phyloP scores from a whole-genome alignment of 1,284 basidiomycete genomes.

The Puccinia novopanici region DNA sequence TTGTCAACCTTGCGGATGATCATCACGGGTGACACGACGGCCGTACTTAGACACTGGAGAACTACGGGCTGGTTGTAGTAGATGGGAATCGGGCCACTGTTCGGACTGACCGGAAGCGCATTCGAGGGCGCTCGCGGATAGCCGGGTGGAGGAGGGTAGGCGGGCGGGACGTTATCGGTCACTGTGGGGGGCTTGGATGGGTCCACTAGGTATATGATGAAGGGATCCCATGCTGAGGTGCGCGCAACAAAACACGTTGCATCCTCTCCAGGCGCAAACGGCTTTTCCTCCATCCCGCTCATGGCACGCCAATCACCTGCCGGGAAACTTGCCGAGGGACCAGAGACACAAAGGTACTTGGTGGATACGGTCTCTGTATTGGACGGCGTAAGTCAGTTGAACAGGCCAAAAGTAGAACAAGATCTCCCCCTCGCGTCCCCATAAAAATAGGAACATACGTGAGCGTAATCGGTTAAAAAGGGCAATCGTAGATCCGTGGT shows the following conservation, averaged over 20 bases:
- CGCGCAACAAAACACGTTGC: slow-evolving; percentile 61
- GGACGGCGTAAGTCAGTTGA: neutral
- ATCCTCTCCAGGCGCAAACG: slow-evolving; percentile 52
- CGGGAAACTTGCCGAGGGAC: slow-evolving; percentile 82
- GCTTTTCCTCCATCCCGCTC: slow-evolving; percentile 75
- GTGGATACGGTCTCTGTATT: slow-evolving; percentile 63
- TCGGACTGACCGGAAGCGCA: slow-evolving; percentile 73
- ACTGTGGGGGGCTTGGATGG: slow-evolving; percentile 75
- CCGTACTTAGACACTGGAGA: slow-evolving; percentile 88
- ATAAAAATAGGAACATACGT: slow-evolving; percentile 71
- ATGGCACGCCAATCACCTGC: slow-evolving; percentile 82
- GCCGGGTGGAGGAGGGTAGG: slow-evolving; percentile 64
- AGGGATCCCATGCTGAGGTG: slow-evolving; percentile 70
- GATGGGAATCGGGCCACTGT: slow-evolving; percentile 71
- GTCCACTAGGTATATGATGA: slow-evolving; percentile 78
- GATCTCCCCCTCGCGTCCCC: too few relatives aligned
- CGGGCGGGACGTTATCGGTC: slow-evolving; percentile 69
- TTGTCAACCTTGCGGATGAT: slow-evolving; percentile 92
- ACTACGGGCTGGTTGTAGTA: slow-evolving; percentile 96
- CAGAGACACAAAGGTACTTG: slow-evolving; percentile 90
- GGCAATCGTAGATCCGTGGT: slow-evolving; percentile 91
- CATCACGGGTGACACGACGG: slow-evolving; percentile 85
- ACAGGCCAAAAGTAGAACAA: neutral
- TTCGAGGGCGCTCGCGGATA: slow-evolving; percentile 86
- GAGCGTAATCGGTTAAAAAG: slow-evolving; percentile 90